These are phyloP conservation scores for Aphanomyces astaci DNA, from an alignment of 352 stramenopile species.

Conservation along the genomic window DNA sequence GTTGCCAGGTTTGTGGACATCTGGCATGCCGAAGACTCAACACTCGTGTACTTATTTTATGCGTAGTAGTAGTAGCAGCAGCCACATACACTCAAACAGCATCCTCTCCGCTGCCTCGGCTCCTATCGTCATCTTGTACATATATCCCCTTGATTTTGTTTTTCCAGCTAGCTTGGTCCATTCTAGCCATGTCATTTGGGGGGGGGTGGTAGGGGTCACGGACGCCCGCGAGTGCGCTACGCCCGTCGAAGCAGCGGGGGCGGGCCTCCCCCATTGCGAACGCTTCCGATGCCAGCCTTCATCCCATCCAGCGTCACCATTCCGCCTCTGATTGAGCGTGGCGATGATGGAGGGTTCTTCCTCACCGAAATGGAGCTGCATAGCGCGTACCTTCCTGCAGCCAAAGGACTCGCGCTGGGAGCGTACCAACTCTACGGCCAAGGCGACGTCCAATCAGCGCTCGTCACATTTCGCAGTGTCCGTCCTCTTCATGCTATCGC, in stretches of 20 bases:
- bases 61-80: too few species aligned
- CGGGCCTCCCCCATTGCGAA: background rate
- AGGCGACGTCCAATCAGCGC: slow-evolving; percentile 29
- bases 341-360: slow-evolving; percentile 33
- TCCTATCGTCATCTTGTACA: background rate
- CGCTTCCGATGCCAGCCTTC: background rate
- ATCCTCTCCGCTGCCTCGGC: too few species aligned
- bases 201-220: background rate
- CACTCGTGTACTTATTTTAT: too few species aligned
- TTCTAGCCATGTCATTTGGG: background rate
- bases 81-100: too few species aligned
- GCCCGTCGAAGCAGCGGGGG: background rate
- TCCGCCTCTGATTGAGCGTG: background rate
- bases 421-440: slow-evolving; percentile 49
- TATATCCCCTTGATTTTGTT: too few species aligned
- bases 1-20: background rate
- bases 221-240: background rate
- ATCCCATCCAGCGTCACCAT: background rate
- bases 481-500: slow-evolving; percentile 31
- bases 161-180: too few species aligned
- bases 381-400: slow-evolving; percentile 29
- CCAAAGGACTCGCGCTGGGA: slow-evolving; percentile 34
- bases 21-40: too few species aligned
- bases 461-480: slow-evolving; percentile 29
- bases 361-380: slow-evolving; percentile 56